phyloP scores from a whole-genome alignment of 78 protist genomes.

The slime mould (Dictyostelium discoideum) region DNA sequence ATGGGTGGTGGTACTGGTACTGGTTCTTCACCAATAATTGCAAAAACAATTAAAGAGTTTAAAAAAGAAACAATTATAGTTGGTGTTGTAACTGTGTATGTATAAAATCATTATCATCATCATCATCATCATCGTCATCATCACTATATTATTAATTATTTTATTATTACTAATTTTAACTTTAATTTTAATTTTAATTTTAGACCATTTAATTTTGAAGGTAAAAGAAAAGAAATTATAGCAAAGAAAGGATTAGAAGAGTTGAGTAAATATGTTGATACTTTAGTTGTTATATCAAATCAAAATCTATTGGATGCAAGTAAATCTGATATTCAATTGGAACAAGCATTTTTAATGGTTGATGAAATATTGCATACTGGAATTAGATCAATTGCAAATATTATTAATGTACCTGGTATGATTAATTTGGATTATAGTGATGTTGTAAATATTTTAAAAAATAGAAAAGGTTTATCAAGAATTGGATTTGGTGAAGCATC shows the following conservation, averaged over 20 bases:
- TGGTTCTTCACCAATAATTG: slow-evolving; percentile 91
- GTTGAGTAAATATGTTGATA: slow-evolving; percentile 78
- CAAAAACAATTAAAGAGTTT: slow-evolving; percentile 29
- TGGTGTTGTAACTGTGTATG: slow-evolving; percentile 76
- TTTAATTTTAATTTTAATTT: not conserved
- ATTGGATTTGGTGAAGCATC: slow-evolving; percentile 72
- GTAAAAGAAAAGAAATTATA: slow-evolving; percentile 21
- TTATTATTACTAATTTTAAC: no score
- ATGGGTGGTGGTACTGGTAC: slow-evolving; percentile 96
- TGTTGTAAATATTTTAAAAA: slow-evolving; percentile 3
- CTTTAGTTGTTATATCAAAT: slow-evolving; percentile 85
- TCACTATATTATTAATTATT: no score
- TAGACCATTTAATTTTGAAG: slow-evolving; percentile 83
- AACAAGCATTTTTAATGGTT: slow-evolving; percentile 80
- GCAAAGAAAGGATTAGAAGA: slow-evolving; percentile 75
- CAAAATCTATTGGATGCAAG: slow-evolving; percentile 57
- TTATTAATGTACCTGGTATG: slow-evolving; percentile 87
- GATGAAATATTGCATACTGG: slow-evolving; percentile 85
- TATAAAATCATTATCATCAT: no score
- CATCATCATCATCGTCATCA: no score
- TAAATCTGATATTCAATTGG: slow-evolving; percentile 14
- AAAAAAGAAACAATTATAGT: slow-evolving; percentile 70
- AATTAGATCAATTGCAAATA: slow-evolving; percentile 78
- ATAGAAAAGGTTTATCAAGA: slow-evolving; percentile 28
- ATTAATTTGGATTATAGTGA: slow-evolving; percentile 91